These are phyloP conservation scores for Calocera cornea DNA, from an alignment of 768 basidiomycete species.

Conservation along the genomic window DNA sequence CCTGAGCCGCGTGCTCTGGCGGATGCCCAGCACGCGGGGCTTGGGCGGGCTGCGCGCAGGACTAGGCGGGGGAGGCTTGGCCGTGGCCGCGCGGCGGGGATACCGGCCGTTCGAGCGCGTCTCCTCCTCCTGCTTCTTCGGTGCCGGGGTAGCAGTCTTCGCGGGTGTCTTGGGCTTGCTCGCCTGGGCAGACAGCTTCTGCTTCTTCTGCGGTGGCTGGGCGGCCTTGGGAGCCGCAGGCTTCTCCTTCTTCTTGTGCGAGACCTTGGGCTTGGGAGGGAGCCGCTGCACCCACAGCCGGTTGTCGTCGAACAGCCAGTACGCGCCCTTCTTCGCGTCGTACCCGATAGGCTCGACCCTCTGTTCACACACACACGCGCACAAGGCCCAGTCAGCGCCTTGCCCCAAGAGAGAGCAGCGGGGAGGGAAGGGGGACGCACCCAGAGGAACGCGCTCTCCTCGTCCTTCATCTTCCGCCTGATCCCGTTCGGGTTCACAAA, in stretches of 20 bases:
- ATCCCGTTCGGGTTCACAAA: slow-evolving; percentile 64
- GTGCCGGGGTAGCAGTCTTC: slow-evolving; percentile 1
- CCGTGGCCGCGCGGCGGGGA: background rate
- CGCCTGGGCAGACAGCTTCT: slow-evolving; percentile 13
- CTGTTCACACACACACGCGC: slow-evolving; percentile 35
- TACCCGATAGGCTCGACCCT: slow-evolving; percentile 78
- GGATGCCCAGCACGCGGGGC: slow-evolving; percentile 38
- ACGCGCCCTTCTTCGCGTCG: slow-evolving; percentile 62
- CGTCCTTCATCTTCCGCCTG: slow-evolving; percentile 58
- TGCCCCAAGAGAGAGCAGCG: slow-evolving; percentile 6
- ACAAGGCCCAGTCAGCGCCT: slow-evolving; percentile 11
- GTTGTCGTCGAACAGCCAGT: slow-evolving; percentile 78
- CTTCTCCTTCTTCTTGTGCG: slow-evolving; percentile 26
- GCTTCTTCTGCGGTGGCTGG: slow-evolving; percentile 26
- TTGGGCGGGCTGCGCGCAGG: slow-evolving; percentile 12
- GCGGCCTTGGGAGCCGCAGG: background rate
- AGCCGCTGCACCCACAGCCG: slow-evolving; percentile 79
- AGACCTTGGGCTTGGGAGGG: slow-evolving; percentile 30
- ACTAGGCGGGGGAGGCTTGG: background rate
- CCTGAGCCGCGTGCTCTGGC: slow-evolving; percentile 52
- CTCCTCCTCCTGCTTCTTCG: background rate
- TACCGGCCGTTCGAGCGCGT: background rate
- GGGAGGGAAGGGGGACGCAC: slow-evolving; percentile 31
- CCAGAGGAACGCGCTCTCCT: slow-evolving; percentile 68
- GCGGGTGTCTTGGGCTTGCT: slow-evolving; percentile 13